Conservation (phyloP, 148 eudicot genomes). For the Fallopia convolvulus region DNA sequence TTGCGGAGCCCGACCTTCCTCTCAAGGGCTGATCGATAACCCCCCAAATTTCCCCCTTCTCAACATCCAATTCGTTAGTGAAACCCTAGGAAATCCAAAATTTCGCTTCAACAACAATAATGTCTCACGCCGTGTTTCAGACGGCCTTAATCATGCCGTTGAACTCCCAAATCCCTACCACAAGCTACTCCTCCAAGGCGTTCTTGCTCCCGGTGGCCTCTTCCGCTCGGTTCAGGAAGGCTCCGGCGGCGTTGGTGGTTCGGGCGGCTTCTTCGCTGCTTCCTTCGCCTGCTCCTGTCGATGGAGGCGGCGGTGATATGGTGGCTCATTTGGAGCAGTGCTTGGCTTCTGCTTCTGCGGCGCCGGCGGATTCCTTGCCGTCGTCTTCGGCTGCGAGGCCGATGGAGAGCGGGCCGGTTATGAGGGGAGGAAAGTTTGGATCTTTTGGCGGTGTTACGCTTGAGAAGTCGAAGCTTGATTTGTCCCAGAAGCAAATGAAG, state of each 20-base stretch:
- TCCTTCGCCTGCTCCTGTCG: conserved; percentile 3
- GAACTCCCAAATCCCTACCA: conserved; percentile 31
- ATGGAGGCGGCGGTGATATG: not conserved
- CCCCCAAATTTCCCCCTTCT: not conserved
- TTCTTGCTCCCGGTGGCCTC: conserved; percentile 5
- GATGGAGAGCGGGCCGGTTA: conserved; percentile 24
- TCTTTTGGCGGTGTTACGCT: conserved; percentile 53
- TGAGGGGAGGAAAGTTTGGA: conserved; percentile 52
- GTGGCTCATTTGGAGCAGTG: conserved; percentile 56
- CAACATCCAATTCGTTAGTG: not conserved
- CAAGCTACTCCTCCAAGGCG: not conserved
- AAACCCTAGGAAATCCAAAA: not conserved
- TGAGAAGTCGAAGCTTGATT: conserved; percentile 73
- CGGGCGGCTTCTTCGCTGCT: not conserved
- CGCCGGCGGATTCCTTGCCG: conserved; percentile 16
- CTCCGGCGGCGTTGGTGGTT: not conserved
- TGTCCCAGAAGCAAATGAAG: conserved; percentile 43
- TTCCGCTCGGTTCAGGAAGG: not conserved
- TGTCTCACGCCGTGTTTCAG: conserved; percentile 59
- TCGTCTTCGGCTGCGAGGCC: conserved; percentile 15
- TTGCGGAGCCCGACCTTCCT: not conserved
- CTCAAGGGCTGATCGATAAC: not conserved
- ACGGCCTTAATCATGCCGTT: conserved; percentile 58
- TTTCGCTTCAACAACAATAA: conserved; percentile 20
- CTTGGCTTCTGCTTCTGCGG: conserved; percentile 27